Evolutionary conservation across 257 asterid species (phyloP).

Genomic region (Vinca minor): DNA sequence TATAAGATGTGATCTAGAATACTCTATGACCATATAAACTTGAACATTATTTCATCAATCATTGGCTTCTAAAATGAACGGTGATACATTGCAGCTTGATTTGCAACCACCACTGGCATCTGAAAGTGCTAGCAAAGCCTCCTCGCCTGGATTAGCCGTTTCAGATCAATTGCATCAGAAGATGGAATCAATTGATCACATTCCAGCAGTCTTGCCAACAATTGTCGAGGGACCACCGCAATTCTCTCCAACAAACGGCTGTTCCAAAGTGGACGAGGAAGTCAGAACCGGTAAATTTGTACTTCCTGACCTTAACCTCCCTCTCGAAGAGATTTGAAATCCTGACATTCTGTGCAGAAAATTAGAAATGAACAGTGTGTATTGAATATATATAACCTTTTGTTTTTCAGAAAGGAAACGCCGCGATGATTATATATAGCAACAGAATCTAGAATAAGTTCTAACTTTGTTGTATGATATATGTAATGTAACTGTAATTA

Average conservation of each 20-base stretch:
- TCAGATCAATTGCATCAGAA: slow-evolving; percentile 3
- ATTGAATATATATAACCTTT: neutral
- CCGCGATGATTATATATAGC: slow-evolving; percentile 4
- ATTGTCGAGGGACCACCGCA: neutral
- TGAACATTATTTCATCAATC: too few species aligned
- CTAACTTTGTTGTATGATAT: slow-evolving; percentile 19
- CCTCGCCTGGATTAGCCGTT: neutral
- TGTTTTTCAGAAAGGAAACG: too few species aligned
- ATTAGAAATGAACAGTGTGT: slow-evolving; percentile 2
- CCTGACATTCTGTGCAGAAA: slow-evolving; percentile 13
- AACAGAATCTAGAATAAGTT: slow-evolving; percentile 10
- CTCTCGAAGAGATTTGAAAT: slow-evolving; percentile 26
- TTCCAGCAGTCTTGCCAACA: too few species aligned
- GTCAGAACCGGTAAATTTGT: slow-evolving; percentile 10
- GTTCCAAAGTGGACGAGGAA: slow-evolving; percentile 7
- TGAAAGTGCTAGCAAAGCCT: neutral
- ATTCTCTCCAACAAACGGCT: neutral
- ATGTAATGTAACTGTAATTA: slow-evolving; percentile 16
- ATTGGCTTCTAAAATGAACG: neutral
- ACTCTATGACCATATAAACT: too few species aligned
- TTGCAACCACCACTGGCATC: slow-evolving; percentile 3
- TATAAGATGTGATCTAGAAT: neutral
- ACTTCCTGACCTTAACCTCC: slow-evolving; percentile 42
- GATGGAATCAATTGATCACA: neutral
- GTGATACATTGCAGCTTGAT: slow-evolving; percentile 9